Percentiles rank a stretch among this genome's conserved stretches.
These are phyloP conservation scores for sunflower (Helianthus annuus) DNA, from an alignment of 129 eudicot species.

Conservation along the genomic window DNA sequence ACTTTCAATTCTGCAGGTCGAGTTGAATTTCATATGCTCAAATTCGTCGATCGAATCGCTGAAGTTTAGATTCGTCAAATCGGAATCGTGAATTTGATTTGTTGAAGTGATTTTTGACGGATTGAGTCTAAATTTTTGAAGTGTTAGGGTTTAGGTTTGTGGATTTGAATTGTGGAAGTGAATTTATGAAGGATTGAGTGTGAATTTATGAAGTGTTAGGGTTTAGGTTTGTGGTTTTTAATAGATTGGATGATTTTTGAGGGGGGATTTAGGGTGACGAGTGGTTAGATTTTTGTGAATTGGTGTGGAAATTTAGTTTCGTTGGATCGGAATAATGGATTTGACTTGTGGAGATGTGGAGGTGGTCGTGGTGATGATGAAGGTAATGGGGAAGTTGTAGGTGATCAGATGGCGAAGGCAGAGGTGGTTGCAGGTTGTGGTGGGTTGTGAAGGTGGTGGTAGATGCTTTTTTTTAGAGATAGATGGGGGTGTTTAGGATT, in stretches of 20 bases:
- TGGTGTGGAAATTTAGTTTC: no score
- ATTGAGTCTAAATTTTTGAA: neutral
- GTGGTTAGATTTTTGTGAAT: conserved; percentile 11
- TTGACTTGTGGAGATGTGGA: no score
- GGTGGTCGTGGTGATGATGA: no score
- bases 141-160: conserved; percentile 14
- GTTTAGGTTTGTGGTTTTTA: conserved; percentile 16
- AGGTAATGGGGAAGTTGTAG: no score
- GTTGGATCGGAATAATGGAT: no score
- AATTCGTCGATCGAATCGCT: conserved; percentile 3
- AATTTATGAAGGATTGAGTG: neutral
- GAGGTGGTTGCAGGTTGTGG: no score
- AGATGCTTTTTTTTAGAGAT: no score
- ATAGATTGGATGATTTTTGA: neutral
- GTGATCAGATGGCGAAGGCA: no score
- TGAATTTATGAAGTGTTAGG: conserved; percentile 9
- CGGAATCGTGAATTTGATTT: neutral
- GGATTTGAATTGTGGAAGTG: neutral
- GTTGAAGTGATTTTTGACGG: neutral
- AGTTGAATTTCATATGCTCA: neutral
- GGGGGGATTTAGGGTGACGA: conserved; percentile 23
- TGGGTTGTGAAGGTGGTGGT: no score
- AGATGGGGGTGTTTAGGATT: no score
- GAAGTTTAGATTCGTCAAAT: conserved; percentile 34
- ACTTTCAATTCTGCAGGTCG: conserved; percentile 1